These are phyloP conservation scores for Dendryphion nanum DNA, from an alignment of 2,329 filamentous ascomycete genomes.

Conservation along the genomic window DNA sequence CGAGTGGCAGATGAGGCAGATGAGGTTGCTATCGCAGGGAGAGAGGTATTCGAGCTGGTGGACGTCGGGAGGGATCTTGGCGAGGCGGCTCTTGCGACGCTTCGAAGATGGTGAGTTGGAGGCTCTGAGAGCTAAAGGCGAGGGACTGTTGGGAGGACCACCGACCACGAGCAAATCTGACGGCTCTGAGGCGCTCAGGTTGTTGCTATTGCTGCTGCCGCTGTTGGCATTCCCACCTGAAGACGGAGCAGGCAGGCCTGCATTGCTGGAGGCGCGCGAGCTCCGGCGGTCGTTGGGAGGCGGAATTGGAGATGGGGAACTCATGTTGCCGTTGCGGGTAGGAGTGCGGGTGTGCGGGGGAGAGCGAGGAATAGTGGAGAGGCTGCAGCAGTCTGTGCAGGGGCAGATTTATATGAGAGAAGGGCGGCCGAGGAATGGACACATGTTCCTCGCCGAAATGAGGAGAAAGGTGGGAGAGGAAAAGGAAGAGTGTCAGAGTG, in stretches of 20 bases:
- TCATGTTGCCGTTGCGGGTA: slow-evolving; percentile 32
- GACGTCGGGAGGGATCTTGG: slow-evolving; percentile 50
- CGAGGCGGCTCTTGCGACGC: slow-evolving; percentile 32
- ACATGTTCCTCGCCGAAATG: too few relatives aligned
- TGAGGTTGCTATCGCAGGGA: slow-evolving; percentile 59
- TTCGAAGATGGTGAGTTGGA: slow-evolving; percentile 38
- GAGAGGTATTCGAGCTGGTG: slow-evolving; percentile 58
- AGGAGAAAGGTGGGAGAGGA: too few relatives aligned
- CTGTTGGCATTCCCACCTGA: too few relatives aligned
- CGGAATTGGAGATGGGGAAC: slow-evolving; percentile 35
- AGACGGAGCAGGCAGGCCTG: slow-evolving; percentile 18
- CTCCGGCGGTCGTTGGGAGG: slow-evolving; percentile 35
- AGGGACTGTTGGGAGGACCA: slow-evolving; percentile 38
- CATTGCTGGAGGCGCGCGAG: slow-evolving; percentile 34
- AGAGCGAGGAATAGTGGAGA: slow-evolving; percentile 3
- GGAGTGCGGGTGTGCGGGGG: too few relatives aligned
- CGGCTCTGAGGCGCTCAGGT: slow-evolving; percentile 14
- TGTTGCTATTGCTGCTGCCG: slow-evolving; percentile 7
- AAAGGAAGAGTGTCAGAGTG: too few relatives aligned
- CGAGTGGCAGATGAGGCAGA: slow-evolving; percentile 64
- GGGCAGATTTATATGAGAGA: slow-evolving; percentile 3
- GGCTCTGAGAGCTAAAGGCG: slow-evolving; percentile 38
- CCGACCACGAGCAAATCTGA: slow-evolving; percentile 34
- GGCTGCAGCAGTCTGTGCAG: background rate
- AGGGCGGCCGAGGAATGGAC: slow-evolving; percentile 10